Percentiles rank a stretch among this genome's conserved stretches.
phyloP scores from a whole-genome alignment of 1,139 yeast genomes.

The Debaryomycetaceae sp. region DNA sequence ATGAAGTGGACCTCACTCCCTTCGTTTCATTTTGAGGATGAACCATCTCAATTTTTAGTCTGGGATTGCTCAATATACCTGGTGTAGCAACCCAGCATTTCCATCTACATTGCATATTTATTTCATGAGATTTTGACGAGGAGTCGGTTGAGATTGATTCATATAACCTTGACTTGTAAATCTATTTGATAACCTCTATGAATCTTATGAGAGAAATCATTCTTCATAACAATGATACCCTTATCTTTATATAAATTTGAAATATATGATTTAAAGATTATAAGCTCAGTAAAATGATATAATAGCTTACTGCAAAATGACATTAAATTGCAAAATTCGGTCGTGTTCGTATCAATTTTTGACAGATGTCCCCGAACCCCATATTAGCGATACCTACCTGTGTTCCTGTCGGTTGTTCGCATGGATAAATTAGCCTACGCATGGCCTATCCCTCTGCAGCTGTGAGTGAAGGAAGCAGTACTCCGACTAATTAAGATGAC shows the following conservation, averaged over 20 bases:
- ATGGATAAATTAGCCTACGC: neutral
- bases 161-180: too few species aligned
- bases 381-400: neutral
- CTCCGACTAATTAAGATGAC: too few species aligned
- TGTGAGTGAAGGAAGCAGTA: neutral
- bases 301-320: neutral
- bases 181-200: too few species aligned
- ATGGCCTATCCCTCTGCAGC: neutral
- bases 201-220: too few species aligned
- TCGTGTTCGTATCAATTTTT: neutral
- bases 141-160: too few species aligned
- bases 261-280: too few species aligned
- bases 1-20: constrained; percentile 29
- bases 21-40: constrained; percentile 22
- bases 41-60: too few species aligned
- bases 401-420: too few species aligned
- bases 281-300: neutral
- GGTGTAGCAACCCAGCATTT: neutral
- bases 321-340: neutral
- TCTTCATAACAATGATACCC: too few species aligned
- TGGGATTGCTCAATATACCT: too few species aligned
- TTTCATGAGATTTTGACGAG: neutral
- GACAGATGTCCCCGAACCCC: neutral
- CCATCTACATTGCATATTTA: neutral
- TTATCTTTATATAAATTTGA: too few species aligned